Percentiles rank a stretch among this genome's conserved stretches.
Conservation (phyloP, 2,329 filamentous ascomycete genomes). For the Aspergillus sp. region DNA sequence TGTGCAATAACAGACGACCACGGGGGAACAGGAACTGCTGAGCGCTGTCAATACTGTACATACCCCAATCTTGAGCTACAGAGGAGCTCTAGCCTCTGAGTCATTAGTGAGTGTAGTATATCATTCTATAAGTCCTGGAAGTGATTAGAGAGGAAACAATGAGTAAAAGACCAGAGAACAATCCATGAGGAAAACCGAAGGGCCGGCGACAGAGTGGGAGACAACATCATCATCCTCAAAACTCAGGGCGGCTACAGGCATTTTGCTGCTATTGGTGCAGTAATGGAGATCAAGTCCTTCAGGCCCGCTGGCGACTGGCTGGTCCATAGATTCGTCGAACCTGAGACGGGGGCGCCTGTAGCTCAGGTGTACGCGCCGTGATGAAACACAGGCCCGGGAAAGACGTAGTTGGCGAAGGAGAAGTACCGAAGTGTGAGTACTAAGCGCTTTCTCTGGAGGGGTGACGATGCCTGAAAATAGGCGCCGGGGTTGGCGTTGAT, state of each 20-base stretch:
- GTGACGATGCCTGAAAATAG: conserved; percentile 20
- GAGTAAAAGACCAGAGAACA: neutral
- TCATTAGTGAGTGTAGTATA: conserved; percentile 26
- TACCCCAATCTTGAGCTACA: conserved; percentile 27
- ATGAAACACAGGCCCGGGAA: conserved; percentile 32
- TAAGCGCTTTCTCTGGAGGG: conserved; percentile 21
- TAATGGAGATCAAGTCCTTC: conserved; percentile 19
- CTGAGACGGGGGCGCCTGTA: conserved; percentile 31
- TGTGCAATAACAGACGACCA: neutral
- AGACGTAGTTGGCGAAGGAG: conserved; percentile 8
- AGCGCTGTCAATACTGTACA: conserved; percentile 3
- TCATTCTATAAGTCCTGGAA: conserved; percentile 28
- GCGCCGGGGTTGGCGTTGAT: conserved; percentile 31
- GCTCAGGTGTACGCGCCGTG: conserved; percentile 33
- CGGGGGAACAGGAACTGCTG: neutral
- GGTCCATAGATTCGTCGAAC: conserved; percentile 12
- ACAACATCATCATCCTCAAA: conserved; percentile 19
- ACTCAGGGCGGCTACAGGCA: conserved; percentile 14
- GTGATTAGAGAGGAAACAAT: conserved; percentile 11
- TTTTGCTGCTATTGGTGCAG: conserved; percentile 22
- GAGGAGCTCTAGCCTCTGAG: conserved; percentile 30
- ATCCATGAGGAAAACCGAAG: neutral
- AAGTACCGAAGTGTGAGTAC: neutral
- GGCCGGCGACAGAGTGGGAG: conserved; percentile 2
- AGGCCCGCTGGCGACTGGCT: conserved; percentile 22